phyloP scores from a whole-genome alignment of 805 yeast genomes.

The Ascoidea asiatica region DNA sequence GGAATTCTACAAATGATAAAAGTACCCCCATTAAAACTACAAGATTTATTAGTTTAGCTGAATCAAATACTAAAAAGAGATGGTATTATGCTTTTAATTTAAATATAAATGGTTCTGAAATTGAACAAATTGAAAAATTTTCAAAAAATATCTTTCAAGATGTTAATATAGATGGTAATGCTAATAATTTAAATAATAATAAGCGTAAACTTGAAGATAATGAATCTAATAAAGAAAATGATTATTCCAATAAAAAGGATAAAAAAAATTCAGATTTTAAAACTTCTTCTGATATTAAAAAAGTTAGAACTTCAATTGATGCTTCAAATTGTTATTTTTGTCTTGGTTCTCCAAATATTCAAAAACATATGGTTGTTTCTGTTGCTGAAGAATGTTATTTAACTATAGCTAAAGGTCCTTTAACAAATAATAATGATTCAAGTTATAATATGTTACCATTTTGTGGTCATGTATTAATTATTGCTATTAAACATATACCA shows the following conservation, averaged over 20 bases:
- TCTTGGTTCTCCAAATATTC: conserved; percentile 63
- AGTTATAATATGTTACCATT: conserved; percentile 33
- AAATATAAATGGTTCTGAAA: background rate
- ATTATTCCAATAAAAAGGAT: background rate
- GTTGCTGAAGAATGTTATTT: conserved; percentile 56
- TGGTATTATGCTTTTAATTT: background rate
- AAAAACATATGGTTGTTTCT: conserved; percentile 67
- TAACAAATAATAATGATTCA: conserved; percentile 31
- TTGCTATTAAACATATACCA: conserved; percentile 68
- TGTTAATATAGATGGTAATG: background rate
- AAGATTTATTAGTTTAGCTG: background rate
- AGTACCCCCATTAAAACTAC: background rate
- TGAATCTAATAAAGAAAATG: background rate
- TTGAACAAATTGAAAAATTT: no score
- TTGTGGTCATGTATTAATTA: conserved; percentile 72
- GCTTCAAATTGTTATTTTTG: conserved; percentile 62
- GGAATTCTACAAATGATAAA: background rate
- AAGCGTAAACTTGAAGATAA: background rate
- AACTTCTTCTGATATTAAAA: background rate
- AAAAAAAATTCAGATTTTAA: background rate
- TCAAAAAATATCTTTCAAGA: background rate
- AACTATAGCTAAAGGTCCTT: conserved; percentile 79
- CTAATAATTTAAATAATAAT: no score
- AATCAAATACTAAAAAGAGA: background rate
- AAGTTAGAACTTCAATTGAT: background rate